These are phyloP conservation scores for Globisporangium echinulatum DNA, from an alignment of 352 stramenopile genomes.

Conservation along the genomic window DNA sequence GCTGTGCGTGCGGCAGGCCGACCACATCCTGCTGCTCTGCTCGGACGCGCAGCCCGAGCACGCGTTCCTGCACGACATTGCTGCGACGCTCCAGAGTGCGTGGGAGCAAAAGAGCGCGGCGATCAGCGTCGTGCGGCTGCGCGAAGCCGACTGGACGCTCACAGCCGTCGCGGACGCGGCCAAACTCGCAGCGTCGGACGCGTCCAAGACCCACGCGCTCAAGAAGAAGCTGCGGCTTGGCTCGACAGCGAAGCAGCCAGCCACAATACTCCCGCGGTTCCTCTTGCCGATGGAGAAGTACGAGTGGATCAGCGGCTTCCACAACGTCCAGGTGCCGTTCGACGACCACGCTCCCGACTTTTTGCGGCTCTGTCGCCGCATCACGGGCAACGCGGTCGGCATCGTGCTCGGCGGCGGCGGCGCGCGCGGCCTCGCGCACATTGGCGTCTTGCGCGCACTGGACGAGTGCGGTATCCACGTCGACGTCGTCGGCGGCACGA, in stretches of 20 bases:
- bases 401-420: conserved; percentile 93
- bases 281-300: conserved; percentile 79
- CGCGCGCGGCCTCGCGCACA: conserved; percentile 90
- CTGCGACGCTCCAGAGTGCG: conserved; percentile 50
- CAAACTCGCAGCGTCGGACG: conserved; percentile 34
- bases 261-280: conserved; percentile 46
- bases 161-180: conserved; percentile 42
- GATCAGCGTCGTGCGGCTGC: conserved; percentile 77
- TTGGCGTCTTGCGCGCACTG: conserved; percentile 90
- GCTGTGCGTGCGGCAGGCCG: conserved; percentile 78
- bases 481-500: conserved; percentile 92
- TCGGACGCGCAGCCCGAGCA: conserved; percentile 66
- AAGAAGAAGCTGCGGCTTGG: conserved; percentile 51
- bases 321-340: conserved; percentile 82
- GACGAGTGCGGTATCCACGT: conserved; percentile 90
- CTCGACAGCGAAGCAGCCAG: conserved; percentile 33
- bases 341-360: conserved; percentile 70
- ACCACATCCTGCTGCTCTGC: conserved; percentile 78
- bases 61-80: conserved; percentile 66
- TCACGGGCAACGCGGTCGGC: conserved; percentile 91
- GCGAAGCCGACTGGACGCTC: conserved; percentile 70
- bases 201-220: conserved; percentile 41
- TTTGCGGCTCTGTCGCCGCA: conserved; percentile 80
- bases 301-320: conserved; percentile 82
- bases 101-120: conserved; percentile 67